Evolutionary conservation across 2,329 filamentous ascomycete species (phyloP), one percentile per base, ranked within the genome.

Genomic region (Arthrobotrys entomopaga): DNA sequence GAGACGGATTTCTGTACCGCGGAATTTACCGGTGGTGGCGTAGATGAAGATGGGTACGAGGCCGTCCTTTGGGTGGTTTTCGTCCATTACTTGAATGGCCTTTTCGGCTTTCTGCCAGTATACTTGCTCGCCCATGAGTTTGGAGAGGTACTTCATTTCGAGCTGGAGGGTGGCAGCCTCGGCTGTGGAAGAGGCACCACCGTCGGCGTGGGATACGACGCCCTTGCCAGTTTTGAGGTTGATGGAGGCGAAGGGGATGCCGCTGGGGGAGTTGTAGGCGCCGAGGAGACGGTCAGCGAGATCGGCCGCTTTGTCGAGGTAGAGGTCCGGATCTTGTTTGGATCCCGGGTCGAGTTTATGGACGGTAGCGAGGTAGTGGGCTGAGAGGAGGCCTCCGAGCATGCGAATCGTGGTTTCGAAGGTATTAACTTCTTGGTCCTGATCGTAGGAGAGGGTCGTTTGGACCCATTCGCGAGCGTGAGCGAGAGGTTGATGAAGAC

Each of bases 371-470:
- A 99, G 85, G 81, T 98, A 98, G 81, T 99, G 93, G 8, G 95
- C 95, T 1, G 93, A 93, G 38, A 99, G 85, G 48, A 99, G 84
- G 10, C 95, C 95, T 15, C 95, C 95, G 57, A 99, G 85, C 93
- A 98, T 98, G 60, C 95, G 91, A 79, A 98, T 98, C 0, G 94
- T 98, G 6, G 94, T 98, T 83, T 99, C 95, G 79, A 98, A 99
- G 0, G 93, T 97, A 81, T 93, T 98, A 65, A 99, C 94, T 80
- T 97, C 92, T 81, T 97, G 93, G 79, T 97, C 86, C 81, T 97
- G 92, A 73, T 97, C 89, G 83, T 96, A 98, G 10, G 89, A 89
- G 76, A 98, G 82, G 6, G 89, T 89, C 3, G 88, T 89, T 1
- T 91, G 86, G 54, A 99, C 88, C 95, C 95, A 99, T 80, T 96